These are phyloP conservation scores for Whalleya microplaca DNA, from an alignment of 2,329 filamentous ascomycete genomes.

Conservation along the genomic window DNA sequence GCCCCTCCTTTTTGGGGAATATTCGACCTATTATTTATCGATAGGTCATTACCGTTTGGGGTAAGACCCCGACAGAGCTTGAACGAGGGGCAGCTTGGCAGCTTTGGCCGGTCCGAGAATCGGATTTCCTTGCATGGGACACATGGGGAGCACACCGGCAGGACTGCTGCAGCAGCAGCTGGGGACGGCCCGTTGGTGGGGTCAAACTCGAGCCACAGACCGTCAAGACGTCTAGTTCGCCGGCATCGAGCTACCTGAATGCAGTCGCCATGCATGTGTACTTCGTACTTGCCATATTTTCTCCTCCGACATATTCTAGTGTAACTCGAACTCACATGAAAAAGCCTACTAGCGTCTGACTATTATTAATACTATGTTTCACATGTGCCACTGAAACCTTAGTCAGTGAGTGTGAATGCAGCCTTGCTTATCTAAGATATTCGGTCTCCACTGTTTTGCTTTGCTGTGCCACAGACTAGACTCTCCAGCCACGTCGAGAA, in stretches of 20 bases:
- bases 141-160: too few relatives aligned
- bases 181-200: slow-evolving; percentile 1
- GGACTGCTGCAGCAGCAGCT: not conserved
- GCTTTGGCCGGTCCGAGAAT: not conserved
- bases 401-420: too few relatives aligned
- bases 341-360: too few relatives aligned
- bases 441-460: slow-evolving; percentile 12
- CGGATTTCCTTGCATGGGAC: not conserved
- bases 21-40: not conserved
- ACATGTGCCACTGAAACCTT: too few relatives aligned
- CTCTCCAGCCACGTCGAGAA: not conserved
- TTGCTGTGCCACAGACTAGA: slow-evolving; percentile 10
- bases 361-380: too few relatives aligned
- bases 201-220: slow-evolving; percentile 2
- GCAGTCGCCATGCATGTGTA: too few relatives aligned
- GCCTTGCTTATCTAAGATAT: too few relatives aligned
- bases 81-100: not conserved
- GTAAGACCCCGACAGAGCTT: not conserved
- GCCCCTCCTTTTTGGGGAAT: not conserved
- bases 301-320: too few relatives aligned
- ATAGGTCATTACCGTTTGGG: not conserved
- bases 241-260: slow-evolving; percentile 1
- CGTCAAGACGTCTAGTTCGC: too few relatives aligned
- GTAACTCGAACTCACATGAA: too few relatives aligned
- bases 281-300: too few relatives aligned